These are phyloP conservation scores for Metschnikowia aberdeeniae DNA, from an alignment of 805 yeast genomes.

Conservation along the genomic window DNA sequence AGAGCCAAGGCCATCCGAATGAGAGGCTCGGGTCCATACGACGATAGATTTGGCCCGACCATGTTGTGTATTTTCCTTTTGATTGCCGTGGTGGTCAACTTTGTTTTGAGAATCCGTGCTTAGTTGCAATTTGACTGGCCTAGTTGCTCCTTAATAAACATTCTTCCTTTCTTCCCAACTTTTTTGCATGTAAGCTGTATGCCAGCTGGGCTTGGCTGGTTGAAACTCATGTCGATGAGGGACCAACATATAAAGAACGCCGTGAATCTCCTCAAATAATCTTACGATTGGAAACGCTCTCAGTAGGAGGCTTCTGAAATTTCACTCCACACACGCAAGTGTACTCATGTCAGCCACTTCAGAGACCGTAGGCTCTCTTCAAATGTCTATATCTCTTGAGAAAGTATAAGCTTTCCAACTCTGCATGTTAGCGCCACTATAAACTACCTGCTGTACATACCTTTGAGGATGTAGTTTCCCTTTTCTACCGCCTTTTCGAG, in stretches of 20 bases:
- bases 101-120: constrained; percentile 72
- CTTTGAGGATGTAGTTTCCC: constrained; percentile 28
- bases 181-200: too few species aligned
- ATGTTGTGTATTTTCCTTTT: constrained; percentile 90
- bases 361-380: constrained; percentile 30
- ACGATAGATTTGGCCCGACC: constrained; percentile 97
- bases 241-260: too few species aligned
- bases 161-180: not conserved
- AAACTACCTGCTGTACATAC: constrained; percentile 12
- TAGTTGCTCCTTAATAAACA: too few species aligned
- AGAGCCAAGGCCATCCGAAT: constrained; percentile 97
- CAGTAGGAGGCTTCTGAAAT: too few species aligned
- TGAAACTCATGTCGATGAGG: too few species aligned
- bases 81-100: constrained; percentile 91
- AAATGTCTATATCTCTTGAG: constrained; percentile 28
- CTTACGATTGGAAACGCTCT: too few species aligned
- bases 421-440: constrained; percentile 16
- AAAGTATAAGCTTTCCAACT: constrained; percentile 32
- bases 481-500: constrained; percentile 23
- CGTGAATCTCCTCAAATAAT: too few species aligned
- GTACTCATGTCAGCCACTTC: too few species aligned
- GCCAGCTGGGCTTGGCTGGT: too few species aligned
- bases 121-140: constrained; percentile 15
- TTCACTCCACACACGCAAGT: too few species aligned
- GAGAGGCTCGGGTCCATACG: constrained; percentile 99